Evolutionary conservation across 139 green algal species (phyloP), one percentile per base, ranked within the genome.

Genomic region (Chlamydomonas incerta): DNA sequence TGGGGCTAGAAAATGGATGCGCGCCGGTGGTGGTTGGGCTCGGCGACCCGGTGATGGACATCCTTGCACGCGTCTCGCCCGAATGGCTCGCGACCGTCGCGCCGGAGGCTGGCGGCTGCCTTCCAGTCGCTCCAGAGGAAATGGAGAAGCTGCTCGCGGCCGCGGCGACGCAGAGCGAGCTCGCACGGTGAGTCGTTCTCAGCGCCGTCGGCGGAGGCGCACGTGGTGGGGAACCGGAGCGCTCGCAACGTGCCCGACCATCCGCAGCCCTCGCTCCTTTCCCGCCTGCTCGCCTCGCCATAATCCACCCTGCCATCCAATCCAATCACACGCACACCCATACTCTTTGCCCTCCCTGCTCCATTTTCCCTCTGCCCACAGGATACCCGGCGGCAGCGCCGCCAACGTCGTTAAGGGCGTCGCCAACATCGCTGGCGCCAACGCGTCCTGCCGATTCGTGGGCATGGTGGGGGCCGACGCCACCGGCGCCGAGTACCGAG

Each of bases 331-430:
- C n/a, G 41, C 41, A 50, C 41, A 8, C 41, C 41, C 41, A 13
- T 50, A 50, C 5, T 8, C 41, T 13, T 8, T 8, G 41, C 8
- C 11, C 62, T 20, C 23, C 46, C 10, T 28, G 2, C 74, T 34
- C 26, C 62, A 5, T 8, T 50, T 8, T 13, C 41, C 5, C 41
- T n/a, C n/a, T n/a, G n/a, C n/a, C 62, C 67, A 50, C 87, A 93
- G 91, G 79, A 87, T 94, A 13, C 89, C 91, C 3, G 96, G 96
- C 17, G 96, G 96, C 77, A 95, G 88, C 85, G 94, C 96, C 11
- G 95, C 95, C 46, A 98, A 98, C 71, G 96, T 98, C 8, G 74
- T 92, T 26, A 95, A 92, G 79, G 90, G 90, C 52, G 60, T 94
- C 20, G 76, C 89, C 20, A 89, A 88, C 47, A 74, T 94, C 3